phyloP scores from a whole-genome alignment of 2,329 filamentous ascomycete species.

The Pezizomycotina sp. region DNA sequence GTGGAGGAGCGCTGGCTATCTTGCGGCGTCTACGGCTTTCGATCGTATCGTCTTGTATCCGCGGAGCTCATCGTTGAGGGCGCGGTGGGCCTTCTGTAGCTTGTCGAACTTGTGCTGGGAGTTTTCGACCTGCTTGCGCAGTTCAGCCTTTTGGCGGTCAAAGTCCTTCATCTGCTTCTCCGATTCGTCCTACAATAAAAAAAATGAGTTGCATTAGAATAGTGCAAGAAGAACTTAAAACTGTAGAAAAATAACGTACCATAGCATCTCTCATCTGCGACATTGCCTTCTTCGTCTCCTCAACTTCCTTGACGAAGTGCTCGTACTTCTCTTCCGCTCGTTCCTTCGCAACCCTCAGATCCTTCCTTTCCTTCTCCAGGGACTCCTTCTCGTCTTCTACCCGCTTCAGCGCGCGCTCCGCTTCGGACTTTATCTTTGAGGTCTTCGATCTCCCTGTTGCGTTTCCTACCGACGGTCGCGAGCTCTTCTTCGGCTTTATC shows the following conservation, averaged over 20 bases:
- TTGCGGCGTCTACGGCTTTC: slow-evolving; percentile 10
- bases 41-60: slow-evolving; percentile 24
- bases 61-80: slow-evolving; percentile 24
- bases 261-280: slow-evolving; percentile 61
- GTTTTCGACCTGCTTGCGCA: slow-evolving; percentile 63
- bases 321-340: slow-evolving; percentile 58
- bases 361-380: slow-evolving; percentile 54
- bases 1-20: slow-evolving; percentile 11
- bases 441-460: slow-evolving; percentile 72
- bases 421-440: slow-evolving; percentile 61
- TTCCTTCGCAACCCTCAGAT: slow-evolving; percentile 56
- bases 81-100: slow-evolving; percentile 50
- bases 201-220: slow-evolving; percentile 4
- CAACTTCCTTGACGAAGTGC: slow-evolving; percentile 53
- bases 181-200: slow-evolving; percentile 45
- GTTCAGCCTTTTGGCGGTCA: slow-evolving; percentile 63
- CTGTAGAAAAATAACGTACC: slow-evolving; percentile 5
- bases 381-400: slow-evolving; percentile 62
- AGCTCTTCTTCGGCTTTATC: slow-evolving; percentile 87
- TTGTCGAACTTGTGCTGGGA: slow-evolving; percentile 62
- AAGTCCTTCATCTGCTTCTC: slow-evolving; percentile 70
- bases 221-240: background rate
- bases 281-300: slow-evolving; percentile 61
- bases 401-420: slow-evolving; percentile 58
- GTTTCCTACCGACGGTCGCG: slow-evolving; percentile 56